phyloP scores from a whole-genome alignment of 805 yeast genomes.

The Lipomyces sp. region DNA sequence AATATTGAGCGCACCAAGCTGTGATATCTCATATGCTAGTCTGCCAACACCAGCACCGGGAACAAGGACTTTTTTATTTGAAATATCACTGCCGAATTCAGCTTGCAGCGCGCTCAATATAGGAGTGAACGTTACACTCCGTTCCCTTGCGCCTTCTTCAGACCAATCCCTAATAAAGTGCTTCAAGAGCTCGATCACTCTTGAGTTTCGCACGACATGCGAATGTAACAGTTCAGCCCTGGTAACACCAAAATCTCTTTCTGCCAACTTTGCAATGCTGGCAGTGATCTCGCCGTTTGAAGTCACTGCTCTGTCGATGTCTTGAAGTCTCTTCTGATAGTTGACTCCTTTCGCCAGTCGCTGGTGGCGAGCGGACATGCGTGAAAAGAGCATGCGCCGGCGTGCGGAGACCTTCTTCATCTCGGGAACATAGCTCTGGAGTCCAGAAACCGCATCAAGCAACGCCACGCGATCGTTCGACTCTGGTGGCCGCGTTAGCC shows the following conservation, averaged over 20 bases:
- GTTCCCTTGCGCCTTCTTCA: slow-evolving; percentile 46
- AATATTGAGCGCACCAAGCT: slow-evolving; percentile 22
- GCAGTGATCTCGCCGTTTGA: slow-evolving; percentile 50
- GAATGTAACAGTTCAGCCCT: slow-evolving; percentile 46
- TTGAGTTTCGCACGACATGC: slow-evolving; percentile 32
- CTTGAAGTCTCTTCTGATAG: slow-evolving; percentile 51
- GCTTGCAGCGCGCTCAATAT: slow-evolving; percentile 45
- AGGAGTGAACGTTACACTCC: slow-evolving; percentile 54
- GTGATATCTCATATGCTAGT: slow-evolving; percentile 54
- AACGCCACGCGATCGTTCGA: slow-evolving; percentile 21
- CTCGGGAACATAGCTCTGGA: slow-evolving; percentile 27
- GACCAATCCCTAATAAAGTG: slow-evolving; percentile 83
- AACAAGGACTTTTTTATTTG: slow-evolving; percentile 49
- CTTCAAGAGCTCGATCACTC: slow-evolving; percentile 50
- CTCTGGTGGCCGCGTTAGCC: slow-evolving; percentile 11
- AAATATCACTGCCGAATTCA: slow-evolving; percentile 33
- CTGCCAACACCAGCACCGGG: slow-evolving; percentile 91
- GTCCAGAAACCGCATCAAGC: slow-evolving; percentile 29
- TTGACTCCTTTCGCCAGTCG: slow-evolving; percentile 51
- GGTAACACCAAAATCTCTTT: slow-evolving; percentile 41
- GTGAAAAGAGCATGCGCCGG: slow-evolving; percentile 32
- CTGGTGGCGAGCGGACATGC: slow-evolving; percentile 56
- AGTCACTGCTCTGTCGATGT: slow-evolving; percentile 48
- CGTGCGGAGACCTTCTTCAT: slow-evolving; percentile 24
- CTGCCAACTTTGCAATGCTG: slow-evolving; percentile 44